These are phyloP conservation scores for Knoxdaviesia proteae DNA, from an alignment of 2,329 filamentous ascomycete species.

Conservation along the genomic window DNA sequence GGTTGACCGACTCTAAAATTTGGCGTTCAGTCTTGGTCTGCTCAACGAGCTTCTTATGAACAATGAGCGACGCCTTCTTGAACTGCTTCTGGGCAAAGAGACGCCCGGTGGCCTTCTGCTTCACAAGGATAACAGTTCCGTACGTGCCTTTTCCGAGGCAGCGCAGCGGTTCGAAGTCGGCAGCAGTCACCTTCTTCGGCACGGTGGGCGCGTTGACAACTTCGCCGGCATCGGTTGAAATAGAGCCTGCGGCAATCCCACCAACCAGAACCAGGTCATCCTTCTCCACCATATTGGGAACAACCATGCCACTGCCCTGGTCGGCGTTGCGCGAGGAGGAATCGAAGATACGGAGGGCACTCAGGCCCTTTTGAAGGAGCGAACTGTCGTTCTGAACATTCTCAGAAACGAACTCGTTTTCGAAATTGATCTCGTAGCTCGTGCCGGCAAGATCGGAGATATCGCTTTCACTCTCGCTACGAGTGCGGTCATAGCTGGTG, in stretches of 20 bases:
- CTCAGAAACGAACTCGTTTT: slow-evolving; percentile 66
- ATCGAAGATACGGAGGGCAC: no score
- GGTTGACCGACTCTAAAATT: slow-evolving; percentile 87
- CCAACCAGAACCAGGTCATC: slow-evolving; percentile 30
- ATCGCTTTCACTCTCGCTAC: slow-evolving; percentile 29
- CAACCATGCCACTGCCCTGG: slow-evolving; percentile 12
- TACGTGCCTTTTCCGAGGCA: slow-evolving; percentile 94
- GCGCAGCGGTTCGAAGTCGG: slow-evolving; percentile 75
- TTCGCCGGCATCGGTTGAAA: not conserved
- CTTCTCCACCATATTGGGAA: not conserved
- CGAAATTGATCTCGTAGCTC: slow-evolving; percentile 68
- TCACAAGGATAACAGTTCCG: slow-evolving; percentile 83
- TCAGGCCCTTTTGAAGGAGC: no score
- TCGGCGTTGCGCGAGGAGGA: slow-evolving; percentile 1
- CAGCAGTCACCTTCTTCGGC: slow-evolving; percentile 63
- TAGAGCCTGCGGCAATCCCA: no score
- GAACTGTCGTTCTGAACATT: slow-evolving; percentile 17
- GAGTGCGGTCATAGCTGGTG: slow-evolving; percentile 32
- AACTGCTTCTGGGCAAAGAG: slow-evolving; percentile 97
- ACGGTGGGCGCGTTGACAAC: slow-evolving; percentile 13
- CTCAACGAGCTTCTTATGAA: slow-evolving; percentile 89
- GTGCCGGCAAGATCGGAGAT: slow-evolving; percentile 48
- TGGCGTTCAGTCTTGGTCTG: slow-evolving; percentile 93
- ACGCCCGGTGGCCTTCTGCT: slow-evolving; percentile 67
- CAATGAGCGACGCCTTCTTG: slow-evolving; percentile 84